Base-by-base conservation (phyloP, 1,284 basidiomycete genomes). In the Tausonia pullulans region DNA sequence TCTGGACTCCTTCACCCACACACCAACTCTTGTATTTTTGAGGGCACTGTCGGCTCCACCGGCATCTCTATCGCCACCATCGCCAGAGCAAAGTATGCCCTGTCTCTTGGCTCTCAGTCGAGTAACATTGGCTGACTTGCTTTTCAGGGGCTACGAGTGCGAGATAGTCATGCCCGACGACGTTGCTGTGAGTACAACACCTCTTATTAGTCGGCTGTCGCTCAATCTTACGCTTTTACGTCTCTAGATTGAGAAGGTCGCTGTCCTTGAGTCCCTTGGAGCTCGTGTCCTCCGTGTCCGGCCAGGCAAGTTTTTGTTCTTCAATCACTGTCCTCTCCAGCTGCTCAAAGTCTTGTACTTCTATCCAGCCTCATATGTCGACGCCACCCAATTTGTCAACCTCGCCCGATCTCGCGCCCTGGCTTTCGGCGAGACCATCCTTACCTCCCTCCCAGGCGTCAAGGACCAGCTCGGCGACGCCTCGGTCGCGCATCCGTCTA, bases 31-130 rank as follows among this genome's bases (percentile, higher is more conserved):
- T 86, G 92, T 13, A 92, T 99, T 58, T 98, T 98, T 67, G 96
- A 99, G 75, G 96, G 96, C 0, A 98, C 95, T 0, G 91, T 96
- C 2, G 95, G 96, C 0, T 95, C 90, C 2, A 98, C 96, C 0
- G 96, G 95, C 0, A 98, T 98, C 63, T 96, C 92, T 0, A 86
- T 98, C 58, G 94, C 96, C 0, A 96, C 89, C 2, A 87, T 96
- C 55, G 88, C 92, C 4, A 82, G 83, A 67, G 94, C 95, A 8
- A 87, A 89, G 90, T 88, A 70, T 60, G 81, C 72, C 46, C 27
- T 3, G 10, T 46, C 45, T 58, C 49, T 48, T 63, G 39, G 52
- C 51, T 45, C 56, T 45, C 63, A 6, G 49, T 40, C 6, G 9
- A 13, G 43, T 13, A 13, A 46, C 39, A 2, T 51, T 39, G 3